Evolutionary conservation across 768 basidiomycete species (phyloP), one percentile per base, ranked within the genome.

Genomic region (Candolleomyces aberdarensis): DNA sequence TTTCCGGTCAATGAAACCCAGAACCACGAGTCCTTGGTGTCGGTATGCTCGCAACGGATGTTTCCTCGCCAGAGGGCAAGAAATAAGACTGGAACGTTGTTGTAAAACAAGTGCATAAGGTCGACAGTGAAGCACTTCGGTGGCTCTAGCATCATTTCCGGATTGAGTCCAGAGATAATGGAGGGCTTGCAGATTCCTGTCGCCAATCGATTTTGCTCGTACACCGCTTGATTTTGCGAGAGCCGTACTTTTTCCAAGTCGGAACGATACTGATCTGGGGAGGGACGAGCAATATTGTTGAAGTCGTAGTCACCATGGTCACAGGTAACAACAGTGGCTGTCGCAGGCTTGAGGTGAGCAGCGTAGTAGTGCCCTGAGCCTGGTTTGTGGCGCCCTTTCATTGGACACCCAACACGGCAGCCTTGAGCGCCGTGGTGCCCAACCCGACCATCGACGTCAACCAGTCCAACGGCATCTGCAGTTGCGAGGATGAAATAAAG

Each of bases 61-160:
- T 56, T 61, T 32, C 65, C 60, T 11, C 59, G 41, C 63, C 65
- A 63, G 15, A 63, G 58, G 17, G 57, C 29, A 22, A 62, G 14
- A 19, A 59, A 36, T 17, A 82, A 67, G 20, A 80, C 76, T 3
- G 75, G 72, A 54, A 82, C 70, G 22, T 71, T 72, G 53, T 77
- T 61, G 7, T 63, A 61, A 2, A 67, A 29, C 0, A 78, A 66
- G 60, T 81, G 78, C 80, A 83, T 83, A 0, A 74, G 19, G 60
- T 83, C 80, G 0, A 72, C 67, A 0, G 67, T 63, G 64, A 80
- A 81, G 31, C 69, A 71, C 0, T 50, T 36, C 0, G 64, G 61
- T 10, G 78, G 58, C 0, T 67, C 66, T 10, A 80, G 68, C 0
- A 55, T 69, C 0, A n/a, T 36, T 11, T 56, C 20, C 5, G 46